phyloP scores from a whole-genome alignment of 495 filamentous ascomycete species.

The Evansstolkia leycettana region DNA sequence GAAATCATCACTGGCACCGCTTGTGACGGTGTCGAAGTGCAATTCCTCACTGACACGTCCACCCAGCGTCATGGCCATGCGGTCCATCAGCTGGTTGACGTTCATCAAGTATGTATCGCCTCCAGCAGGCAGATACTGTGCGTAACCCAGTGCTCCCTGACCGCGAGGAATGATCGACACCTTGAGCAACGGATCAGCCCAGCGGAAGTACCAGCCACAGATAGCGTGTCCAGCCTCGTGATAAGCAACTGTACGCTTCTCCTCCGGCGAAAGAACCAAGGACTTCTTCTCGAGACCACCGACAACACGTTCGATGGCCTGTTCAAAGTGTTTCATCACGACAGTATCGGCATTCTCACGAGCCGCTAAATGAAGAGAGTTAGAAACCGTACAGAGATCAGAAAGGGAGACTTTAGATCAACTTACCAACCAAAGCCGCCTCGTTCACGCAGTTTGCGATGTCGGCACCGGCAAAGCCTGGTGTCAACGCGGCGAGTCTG shows the following conservation, averaged over 20 bases:
- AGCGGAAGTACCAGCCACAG: constrained; percentile 96
- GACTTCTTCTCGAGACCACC: constrained; percentile 95
- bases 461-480: constrained; percentile 92
- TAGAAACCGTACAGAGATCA: constrained; percentile 9
- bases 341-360: constrained; percentile 65
- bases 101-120: constrained; percentile 88
- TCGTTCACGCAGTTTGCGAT: constrained; percentile 98
- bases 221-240: constrained; percentile 98
- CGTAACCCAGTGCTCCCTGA: constrained; percentile 85
- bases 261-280: constrained; percentile 77
- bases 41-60: constrained; percentile 91
- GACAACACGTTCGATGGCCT: constrained; percentile 93
- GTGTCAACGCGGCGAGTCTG: constrained; percentile 79
- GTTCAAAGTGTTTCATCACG: constrained; percentile 83
- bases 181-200: constrained; percentile 92
- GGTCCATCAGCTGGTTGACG: constrained; percentile 92
- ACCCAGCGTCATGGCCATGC: constrained; percentile 98
- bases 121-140: constrained; percentile 82
- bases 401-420: background rate
- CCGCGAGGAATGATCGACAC: constrained; percentile 97
- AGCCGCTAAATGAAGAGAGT: constrained; percentile 51
- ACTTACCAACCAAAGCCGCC: constrained; percentile 89
- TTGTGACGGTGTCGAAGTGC: constrained; percentile 91
- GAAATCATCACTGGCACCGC: constrained; percentile 91
- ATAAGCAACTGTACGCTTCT: constrained; percentile 92